Evolutionary conservation across 2,329 filamentous ascomycete species (phyloP).

Genomic region (Endocalyx cinctus): DNA sequence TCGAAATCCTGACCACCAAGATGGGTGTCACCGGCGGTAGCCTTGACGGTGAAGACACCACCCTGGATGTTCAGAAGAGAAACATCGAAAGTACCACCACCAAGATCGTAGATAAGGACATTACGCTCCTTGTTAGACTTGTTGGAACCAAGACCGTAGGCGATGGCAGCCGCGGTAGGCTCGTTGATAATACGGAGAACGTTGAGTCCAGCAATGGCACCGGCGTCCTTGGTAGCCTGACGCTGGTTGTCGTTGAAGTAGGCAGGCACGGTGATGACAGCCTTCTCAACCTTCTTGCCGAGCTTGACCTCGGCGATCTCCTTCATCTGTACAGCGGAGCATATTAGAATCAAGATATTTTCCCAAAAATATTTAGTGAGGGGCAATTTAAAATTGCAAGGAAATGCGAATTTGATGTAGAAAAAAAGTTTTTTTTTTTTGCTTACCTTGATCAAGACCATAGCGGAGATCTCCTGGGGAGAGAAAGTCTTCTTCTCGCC

Average conservation of each 20-base stretch:
- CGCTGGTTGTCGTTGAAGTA: conserved; percentile 99
- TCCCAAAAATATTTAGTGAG: background rate
- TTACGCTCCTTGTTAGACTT: conserved; percentile 98
- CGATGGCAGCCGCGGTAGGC: conserved; percentile 95
- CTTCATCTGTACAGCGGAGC: conserved; percentile 76
- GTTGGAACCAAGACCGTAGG: conserved; percentile 92
- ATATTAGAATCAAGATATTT: conserved; percentile 13
- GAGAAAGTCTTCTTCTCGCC: conserved; percentile 94
- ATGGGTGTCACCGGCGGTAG: conserved; percentile 95
- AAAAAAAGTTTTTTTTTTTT: background rate
- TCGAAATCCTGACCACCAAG: conserved; percentile 96
- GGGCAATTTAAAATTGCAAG: background rate
- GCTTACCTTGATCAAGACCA: conserved; percentile 93
- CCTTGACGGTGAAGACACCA: conserved; percentile 99
- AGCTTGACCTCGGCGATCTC: conserved; percentile 98
- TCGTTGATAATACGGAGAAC: conserved; percentile 99
- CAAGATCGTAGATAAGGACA: conserved; percentile 98
- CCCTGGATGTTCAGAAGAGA: conserved; percentile 98
- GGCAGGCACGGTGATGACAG: conserved; percentile 96
- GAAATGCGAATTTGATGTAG: background rate
- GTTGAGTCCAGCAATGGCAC: conserved; percentile 94
- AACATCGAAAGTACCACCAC: conserved; percentile 99
- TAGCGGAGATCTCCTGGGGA: conserved; percentile 97
- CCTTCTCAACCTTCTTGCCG: conserved; percentile 98
- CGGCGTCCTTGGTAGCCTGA: conserved; percentile 98